Evolutionary conservation across 1,139 yeast species (phyloP).

Genomic region (Magnusiomyces fungicola): DNA sequence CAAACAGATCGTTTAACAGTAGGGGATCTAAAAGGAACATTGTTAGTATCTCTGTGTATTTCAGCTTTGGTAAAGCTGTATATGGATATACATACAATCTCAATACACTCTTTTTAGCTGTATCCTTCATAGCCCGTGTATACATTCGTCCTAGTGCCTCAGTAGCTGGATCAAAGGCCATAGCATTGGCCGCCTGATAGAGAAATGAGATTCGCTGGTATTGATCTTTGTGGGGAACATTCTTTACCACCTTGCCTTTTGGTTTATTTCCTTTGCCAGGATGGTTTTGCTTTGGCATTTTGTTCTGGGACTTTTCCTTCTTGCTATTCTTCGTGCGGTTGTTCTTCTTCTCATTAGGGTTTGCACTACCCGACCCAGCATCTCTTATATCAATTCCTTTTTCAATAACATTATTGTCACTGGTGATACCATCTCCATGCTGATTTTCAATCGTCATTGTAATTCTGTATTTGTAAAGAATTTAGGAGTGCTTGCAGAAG

Average conservation of each 20-base stretch:
- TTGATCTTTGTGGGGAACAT: constrained; percentile 50
- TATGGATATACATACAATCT: constrained; percentile 34
- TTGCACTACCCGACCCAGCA: no score
- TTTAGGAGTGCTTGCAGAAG: no score
- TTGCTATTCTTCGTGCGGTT: no score
- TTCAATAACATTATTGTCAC: no score
- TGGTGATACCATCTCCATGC: no score
- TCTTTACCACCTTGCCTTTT: constrained; percentile 17
- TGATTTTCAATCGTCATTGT: no score
- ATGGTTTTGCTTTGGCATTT: no score
- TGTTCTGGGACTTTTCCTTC: no score
- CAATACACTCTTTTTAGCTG: constrained; percentile 56
- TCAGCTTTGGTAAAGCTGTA: not conserved
- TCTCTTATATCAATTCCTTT: no score
- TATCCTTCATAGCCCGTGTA: constrained; percentile 31
- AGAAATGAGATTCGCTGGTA: constrained; percentile 51
- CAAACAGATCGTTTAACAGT: constrained; percentile 3
- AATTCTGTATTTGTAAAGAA: no score
- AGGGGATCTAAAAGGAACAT: constrained; percentile 1
- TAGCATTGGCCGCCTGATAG: constrained; percentile 42
- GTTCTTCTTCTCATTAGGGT: no score
- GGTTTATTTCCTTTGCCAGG: no score
- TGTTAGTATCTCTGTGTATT: not conserved
- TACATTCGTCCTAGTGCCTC: constrained; percentile 39
- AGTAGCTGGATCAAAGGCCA: constrained; percentile 19